These are phyloP conservation scores for Aspergillus niger DNA, from an alignment of 2,329 filamentous ascomycete species.

Conservation along the genomic window DNA sequence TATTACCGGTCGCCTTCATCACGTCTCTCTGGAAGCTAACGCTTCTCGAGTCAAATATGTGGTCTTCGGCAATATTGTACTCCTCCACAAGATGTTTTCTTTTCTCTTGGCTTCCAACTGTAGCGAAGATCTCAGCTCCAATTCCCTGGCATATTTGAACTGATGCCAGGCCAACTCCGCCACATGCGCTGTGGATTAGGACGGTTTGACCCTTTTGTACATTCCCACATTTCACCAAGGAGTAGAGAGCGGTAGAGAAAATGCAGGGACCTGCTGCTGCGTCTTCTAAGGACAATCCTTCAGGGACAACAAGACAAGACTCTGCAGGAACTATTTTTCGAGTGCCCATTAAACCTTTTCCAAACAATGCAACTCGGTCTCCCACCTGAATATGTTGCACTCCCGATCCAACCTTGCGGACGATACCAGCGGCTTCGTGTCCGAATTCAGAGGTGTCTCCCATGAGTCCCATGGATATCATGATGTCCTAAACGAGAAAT, in stretches of 20 bases:
- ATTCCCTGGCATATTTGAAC: constrained; percentile 11
- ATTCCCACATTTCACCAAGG: constrained; percentile 26
- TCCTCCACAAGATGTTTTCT: constrained; percentile 22
- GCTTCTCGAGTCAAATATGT: constrained; percentile 28
- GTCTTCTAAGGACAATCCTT: constrained; percentile 17
- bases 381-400: constrained; percentile 29
- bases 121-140: constrained; percentile 16
- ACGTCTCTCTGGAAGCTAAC: constrained; percentile 24
- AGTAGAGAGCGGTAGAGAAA: constrained; percentile 23
- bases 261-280: constrained; percentile 6
- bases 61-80: constrained; percentile 21
- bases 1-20: constrained; percentile 22
- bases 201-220: constrained; percentile 27
- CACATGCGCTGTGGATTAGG: constrained; percentile 13
- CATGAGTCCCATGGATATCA: constrained; percentile 36
- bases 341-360: constrained; percentile 13
- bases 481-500: constrained; percentile 23
- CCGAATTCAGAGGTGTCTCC: constrained; percentile 26
- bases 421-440: constrained; percentile 33
- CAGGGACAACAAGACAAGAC: constrained; percentile 19
- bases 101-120: constrained; percentile 27
- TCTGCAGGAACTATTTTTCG: constrained; percentile 16
- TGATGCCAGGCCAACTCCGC: constrained; percentile 8
- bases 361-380: constrained; percentile 30
- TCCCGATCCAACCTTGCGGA: constrained; percentile 27